These are phyloP conservation scores for Bocquillonia castaneifolia DNA, from an alignment of 441 rosid species.

Conservation along the genomic window DNA sequence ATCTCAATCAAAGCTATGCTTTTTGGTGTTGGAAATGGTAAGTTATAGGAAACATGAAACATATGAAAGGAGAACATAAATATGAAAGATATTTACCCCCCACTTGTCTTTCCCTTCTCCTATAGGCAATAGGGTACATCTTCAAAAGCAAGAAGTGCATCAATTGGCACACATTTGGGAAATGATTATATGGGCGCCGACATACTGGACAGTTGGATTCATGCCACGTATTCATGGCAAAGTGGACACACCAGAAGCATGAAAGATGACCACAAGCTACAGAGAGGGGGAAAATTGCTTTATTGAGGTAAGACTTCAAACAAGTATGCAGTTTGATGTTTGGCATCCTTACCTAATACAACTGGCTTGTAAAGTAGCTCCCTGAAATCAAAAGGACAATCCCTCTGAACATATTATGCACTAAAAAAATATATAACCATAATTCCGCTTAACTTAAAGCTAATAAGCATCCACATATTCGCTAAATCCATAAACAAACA, in stretches of 20 bases:
- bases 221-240: conserved; percentile 36
- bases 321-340: neutral
- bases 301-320: conserved; percentile 6
- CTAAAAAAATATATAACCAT: no score
- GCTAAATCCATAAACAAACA: no score
- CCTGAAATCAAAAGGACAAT: conserved; percentile 36
- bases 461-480: no score
- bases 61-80: neutral
- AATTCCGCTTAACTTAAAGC: no score
- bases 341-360: conserved; percentile 53
- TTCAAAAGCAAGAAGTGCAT: conserved; percentile 63
- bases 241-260: conserved; percentile 88
- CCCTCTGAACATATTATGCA: no score
- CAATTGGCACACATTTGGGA: conserved; percentile 53
- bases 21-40: no score
- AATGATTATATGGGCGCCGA: conserved; percentile 55
- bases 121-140: conserved; percentile 55
- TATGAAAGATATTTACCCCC: conserved; percentile 43
- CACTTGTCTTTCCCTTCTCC: conserved; percentile 47
- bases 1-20: no score
- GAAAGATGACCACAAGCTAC: conserved; percentile 85
- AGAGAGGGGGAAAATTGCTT: conserved; percentile 1
- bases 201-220: conserved; percentile 67
- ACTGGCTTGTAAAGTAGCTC: conserved; percentile 82
- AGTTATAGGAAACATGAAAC: no score